These are phyloP conservation scores for Aphanoascus verrucosus DNA, from an alignment of 2,329 filamentous ascomycete genomes.

Conservation along the genomic window DNA sequence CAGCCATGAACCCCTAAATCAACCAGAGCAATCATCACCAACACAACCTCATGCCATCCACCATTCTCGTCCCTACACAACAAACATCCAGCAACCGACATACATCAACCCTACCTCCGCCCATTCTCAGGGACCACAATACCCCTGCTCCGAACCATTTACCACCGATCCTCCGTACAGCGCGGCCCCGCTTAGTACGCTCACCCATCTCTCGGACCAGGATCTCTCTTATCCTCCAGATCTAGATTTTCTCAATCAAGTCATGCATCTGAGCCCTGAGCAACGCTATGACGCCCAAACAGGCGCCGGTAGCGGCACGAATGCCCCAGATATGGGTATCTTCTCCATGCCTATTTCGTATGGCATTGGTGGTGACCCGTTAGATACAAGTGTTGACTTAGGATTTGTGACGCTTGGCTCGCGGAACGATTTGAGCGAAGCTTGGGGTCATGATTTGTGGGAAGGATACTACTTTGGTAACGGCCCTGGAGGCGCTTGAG, in stretches of 20 bases:
- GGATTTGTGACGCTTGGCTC: slow-evolving; percentile 37
- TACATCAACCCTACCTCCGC: neutral
- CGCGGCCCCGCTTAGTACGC: neutral
- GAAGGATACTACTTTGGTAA: slow-evolving; percentile 48
- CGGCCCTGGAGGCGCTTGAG: slow-evolving; percentile 1
- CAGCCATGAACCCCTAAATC: neutral
- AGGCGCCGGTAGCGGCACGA: neutral
- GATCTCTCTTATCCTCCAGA: slow-evolving; percentile 30
- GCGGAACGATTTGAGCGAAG: slow-evolving; percentile 42
- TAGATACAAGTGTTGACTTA: slow-evolving; percentile 35
- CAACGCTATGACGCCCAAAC: neutral
- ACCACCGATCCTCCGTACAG: slow-evolving; percentile 4
- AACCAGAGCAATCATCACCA: neutral
- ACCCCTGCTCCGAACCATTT: slow-evolving; percentile 5
- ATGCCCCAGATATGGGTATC: neutral
- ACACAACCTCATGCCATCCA: neutral
- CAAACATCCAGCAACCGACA: neutral
- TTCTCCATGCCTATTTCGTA: neutral
- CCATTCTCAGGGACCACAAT: neutral
- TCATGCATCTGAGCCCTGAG: slow-evolving; percentile 22
- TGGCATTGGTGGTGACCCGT: neutral
- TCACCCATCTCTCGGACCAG: slow-evolving; percentile 8
- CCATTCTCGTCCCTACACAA: too few relatives aligned
- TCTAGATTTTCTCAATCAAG: slow-evolving; percentile 46
- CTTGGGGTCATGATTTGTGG: slow-evolving; percentile 41